Evolutionary conservation across 306 rosid genomes (phyloP).

Genomic region (Cucumis sativus): DNA sequence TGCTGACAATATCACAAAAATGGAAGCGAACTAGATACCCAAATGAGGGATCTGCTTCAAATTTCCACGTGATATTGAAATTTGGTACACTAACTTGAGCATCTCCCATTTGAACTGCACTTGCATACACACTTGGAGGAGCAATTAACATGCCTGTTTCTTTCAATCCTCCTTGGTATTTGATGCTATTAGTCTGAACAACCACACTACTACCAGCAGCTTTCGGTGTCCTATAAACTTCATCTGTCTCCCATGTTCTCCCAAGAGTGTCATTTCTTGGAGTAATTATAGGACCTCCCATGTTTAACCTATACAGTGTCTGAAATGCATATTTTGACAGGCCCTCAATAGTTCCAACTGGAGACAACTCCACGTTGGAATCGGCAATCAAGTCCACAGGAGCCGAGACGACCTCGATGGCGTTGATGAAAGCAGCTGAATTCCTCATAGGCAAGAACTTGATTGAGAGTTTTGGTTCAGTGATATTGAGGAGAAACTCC

Average conservation of each 20-base stretch:
- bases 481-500: conserved; percentile 30
- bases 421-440: conserved; percentile 27
- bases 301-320: conserved; percentile 17
- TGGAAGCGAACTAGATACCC: conserved; percentile 27
- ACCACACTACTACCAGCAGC: conserved; percentile 4
- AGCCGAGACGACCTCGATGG: conserved; percentile 37
- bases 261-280: conserved; percentile 31
- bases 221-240: conserved; percentile 5
- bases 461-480: conserved; percentile 28
- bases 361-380: conserved; percentile 15
- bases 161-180: conserved; percentile 9
- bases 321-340: conserved; percentile 17
- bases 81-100: conserved; percentile 15
- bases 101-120: conserved; percentile 26
- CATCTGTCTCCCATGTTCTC: conserved; percentile 23
- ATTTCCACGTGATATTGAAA: conserved; percentile 35
- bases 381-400: conserved; percentile 21
- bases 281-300: conserved; percentile 35
- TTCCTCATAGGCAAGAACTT: conserved; percentile 30
- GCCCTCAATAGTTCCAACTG: conserved; percentile 12
- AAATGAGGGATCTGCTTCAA: conserved; percentile 19
- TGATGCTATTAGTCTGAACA: neutral
- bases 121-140: conserved; percentile 27
- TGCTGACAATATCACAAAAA: conserved; percentile 37
- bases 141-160: conserved; percentile 18